These are phyloP conservation scores for Musa beccarii DNA, from an alignment of 176 grass and related monocot species.

Conservation along the genomic window DNA sequence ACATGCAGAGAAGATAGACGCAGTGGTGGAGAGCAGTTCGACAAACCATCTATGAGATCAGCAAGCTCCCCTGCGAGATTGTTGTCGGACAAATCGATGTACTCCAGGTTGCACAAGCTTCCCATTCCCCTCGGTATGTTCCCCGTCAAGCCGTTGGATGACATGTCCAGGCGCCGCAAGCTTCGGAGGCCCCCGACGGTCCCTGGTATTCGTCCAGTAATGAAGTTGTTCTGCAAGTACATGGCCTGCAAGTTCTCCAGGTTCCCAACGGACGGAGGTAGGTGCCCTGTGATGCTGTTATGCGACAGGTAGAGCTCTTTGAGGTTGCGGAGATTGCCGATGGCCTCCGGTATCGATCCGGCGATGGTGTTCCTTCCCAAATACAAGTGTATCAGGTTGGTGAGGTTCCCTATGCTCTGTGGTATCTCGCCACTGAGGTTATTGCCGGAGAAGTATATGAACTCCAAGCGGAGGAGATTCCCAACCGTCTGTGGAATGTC, in stretches of 20 bases:
- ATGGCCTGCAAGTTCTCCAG: no score
- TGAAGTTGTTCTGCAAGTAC: not conserved
- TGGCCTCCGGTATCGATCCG: not conserved
- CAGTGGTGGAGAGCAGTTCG: not conserved
- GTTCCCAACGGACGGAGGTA: no score
- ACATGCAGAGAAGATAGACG: no score
- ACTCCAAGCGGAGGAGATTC: not conserved
- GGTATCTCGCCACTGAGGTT: not conserved
- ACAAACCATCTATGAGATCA: not conserved
- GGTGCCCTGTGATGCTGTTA: no score
- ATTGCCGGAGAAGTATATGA: not conserved
- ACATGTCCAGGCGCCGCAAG: not conserved
- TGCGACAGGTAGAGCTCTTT: no score
- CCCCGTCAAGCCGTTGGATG: not conserved
- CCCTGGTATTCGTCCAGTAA: not conserved
- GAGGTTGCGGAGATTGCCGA: not conserved
- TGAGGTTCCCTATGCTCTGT: not conserved
- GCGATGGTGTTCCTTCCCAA: slow-evolving; percentile 13
- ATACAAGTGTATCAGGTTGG: not conserved
- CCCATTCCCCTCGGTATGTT: not conserved
- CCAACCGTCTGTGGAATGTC: not conserved
- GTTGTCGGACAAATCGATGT: not conserved
- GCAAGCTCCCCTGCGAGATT: not conserved
- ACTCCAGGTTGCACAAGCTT: not conserved
- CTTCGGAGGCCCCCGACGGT: not conserved